Percentiles rank a stretch among this genome's conserved stretches.
These are phyloP conservation scores for Proliferodiscus dingleyae DNA, from an alignment of 2,329 filamentous ascomycete genomes.

Conservation along the genomic window DNA sequence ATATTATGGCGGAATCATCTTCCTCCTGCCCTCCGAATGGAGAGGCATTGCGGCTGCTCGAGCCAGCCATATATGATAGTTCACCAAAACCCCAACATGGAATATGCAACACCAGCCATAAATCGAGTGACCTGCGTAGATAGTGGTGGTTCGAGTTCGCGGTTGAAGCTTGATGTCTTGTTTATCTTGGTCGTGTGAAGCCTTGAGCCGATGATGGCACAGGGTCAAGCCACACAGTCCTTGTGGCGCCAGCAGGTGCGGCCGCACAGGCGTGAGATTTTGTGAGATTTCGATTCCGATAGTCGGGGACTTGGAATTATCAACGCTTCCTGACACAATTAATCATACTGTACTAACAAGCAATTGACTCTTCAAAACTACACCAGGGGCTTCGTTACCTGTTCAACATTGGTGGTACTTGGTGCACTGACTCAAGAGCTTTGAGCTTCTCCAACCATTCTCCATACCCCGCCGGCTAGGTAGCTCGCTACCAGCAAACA, in stretches of 20 bases:
- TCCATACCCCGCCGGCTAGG: too few species aligned
- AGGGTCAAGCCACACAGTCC: background rate
- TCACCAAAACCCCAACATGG: constrained; percentile 26
- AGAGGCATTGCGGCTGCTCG: constrained; percentile 31
- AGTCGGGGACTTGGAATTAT: background rate
- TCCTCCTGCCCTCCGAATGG: constrained; percentile 25
- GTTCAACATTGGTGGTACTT: too few species aligned
- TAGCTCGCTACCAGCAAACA: constrained; percentile 36
- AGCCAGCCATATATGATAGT: constrained; percentile 30
- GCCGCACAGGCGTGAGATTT: constrained; percentile 3
- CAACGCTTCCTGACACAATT: background rate
- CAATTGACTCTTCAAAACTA: background rate
- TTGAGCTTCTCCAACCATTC: too few species aligned
- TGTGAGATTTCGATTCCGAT: background rate
- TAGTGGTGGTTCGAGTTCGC: constrained; percentile 2
- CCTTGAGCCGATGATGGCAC: constrained; percentile 4
- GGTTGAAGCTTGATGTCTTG: background rate
- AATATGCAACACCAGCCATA: constrained; percentile 5
- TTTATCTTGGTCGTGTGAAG: constrained; percentile 14
- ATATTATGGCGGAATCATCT: constrained; percentile 31
- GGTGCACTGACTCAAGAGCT: too few species aligned
- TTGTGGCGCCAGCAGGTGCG: constrained; percentile 1
- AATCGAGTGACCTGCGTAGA: background rate
- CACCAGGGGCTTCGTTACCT: too few species aligned
- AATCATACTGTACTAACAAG: too few species aligned